Evolutionary conservation across 2,329 filamentous ascomycete species (phyloP).

Genomic region (Xylaria sp.): DNA sequence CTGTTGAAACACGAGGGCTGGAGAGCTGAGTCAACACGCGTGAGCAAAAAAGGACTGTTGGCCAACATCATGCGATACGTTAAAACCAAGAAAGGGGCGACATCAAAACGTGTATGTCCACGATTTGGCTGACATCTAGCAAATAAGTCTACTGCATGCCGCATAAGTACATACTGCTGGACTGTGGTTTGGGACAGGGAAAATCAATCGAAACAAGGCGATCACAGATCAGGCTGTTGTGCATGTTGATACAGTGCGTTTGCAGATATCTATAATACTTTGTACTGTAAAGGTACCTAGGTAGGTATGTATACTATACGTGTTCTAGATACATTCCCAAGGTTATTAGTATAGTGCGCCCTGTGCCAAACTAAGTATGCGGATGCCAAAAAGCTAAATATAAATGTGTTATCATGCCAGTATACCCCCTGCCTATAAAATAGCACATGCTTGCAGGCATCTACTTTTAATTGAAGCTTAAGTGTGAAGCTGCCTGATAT

Average conservation of each 20-base stretch:
- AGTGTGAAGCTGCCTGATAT: background rate
- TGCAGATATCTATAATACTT: background rate
- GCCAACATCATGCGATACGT: conserved; percentile 10
- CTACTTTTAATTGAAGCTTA: background rate
- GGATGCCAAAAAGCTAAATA: background rate
- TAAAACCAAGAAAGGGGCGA: conserved; percentile 21
- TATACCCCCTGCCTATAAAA: background rate
- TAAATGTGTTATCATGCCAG: background rate
- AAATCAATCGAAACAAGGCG: conserved; percentile 22
- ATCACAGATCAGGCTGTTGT: conserved; percentile 19
- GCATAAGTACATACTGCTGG: background rate
- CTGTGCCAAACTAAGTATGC: no score
- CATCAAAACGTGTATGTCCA: conserved; percentile 9
- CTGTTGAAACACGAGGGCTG: conserved; percentile 26
- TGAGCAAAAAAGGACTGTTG: conserved; percentile 8
- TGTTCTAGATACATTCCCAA: background rate
- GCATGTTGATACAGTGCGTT: conserved; percentile 7
- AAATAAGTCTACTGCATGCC: no score
- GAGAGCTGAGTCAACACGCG: background rate
- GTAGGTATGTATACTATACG: background rate
- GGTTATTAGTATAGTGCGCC: background rate
- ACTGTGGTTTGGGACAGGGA: conserved; percentile 2
- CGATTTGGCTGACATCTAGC: conserved; percentile 25
- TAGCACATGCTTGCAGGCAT: background rate
- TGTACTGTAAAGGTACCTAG: no score